Base-by-base conservation (phyloP, 257 asterid genomes). In the Salvia hispanica region DNA sequence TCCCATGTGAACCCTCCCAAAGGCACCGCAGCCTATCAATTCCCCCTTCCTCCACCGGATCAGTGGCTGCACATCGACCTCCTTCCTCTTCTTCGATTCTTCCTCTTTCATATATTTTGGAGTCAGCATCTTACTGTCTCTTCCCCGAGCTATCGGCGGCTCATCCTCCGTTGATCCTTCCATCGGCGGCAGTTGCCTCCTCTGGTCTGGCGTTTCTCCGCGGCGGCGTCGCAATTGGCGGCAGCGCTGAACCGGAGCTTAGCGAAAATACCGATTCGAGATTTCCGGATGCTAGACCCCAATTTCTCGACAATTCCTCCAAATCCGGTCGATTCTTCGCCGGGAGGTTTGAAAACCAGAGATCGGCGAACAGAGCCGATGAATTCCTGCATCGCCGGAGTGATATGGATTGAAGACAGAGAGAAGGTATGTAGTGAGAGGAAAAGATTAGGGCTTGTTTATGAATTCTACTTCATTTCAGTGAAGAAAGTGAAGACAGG, bases 1-100 rank as follows among this genome's bases (percentile, higher is more conserved):
- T 71, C 99, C 99, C 99, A 93, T 93, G 79, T 88, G 85, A 47
- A 93, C 99, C 85, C 97, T 86, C 50, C 99, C 99, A 76, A 93
- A 93, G 36, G 99, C 98, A 52, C 98, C 98, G 58, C 95, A 85
- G 0, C 98, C 98, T 68, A 93, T 93, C 83, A 79, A 65, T 65
- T 83, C 88, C 59, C 88, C 85, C 67, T 83, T 83, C 82, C 96
- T 77, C 99, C 97, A 94, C 78, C 96, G 89, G 80, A 94, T 94
- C 74, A 76, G 80, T 45, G 94, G 80, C 67, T 76, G 79, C 72
- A 8, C 34, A 1, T 62, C 44, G 12, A 28, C 81, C 56, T 65
- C 86, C 62, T 74, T 54, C 71, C 63, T 77, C 75, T 69, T 72
- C 51, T 31, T 64, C 31, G 31, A 42, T 39, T 56, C 78, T 9